Percentiles rank a stretch among this genome's conserved stretches.
Conservation (phyloP, 148 eudicot genomes). For the Polygonum maritimum region DNA sequence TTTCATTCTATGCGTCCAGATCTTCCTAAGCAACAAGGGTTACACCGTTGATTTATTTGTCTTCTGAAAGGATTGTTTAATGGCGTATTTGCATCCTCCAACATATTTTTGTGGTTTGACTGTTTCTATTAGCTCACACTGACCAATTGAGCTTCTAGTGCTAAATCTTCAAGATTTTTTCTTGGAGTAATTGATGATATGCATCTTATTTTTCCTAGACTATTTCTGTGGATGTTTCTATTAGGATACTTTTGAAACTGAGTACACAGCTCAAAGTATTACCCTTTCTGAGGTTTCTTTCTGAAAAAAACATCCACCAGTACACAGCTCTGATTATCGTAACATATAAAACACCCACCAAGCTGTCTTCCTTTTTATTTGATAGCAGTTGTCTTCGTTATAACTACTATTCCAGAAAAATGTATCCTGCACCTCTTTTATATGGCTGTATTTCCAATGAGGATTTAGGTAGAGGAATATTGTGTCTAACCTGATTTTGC, state of each 20-base stretch:
- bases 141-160: too few species aligned
- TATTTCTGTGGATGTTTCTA: too few species aligned
- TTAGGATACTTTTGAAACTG: too few species aligned
- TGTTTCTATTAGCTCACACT: background rate
- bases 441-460: background rate
- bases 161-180: background rate
- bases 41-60: background rate
- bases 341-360: background rate
- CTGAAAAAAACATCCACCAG: background rate
- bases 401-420: background rate
- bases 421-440: background rate
- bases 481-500: background rate
- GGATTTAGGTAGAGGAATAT: background rate
- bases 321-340: background rate
- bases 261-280: too few species aligned
- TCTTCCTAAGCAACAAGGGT: background rate
- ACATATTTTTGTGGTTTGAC: background rate
- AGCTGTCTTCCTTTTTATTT: background rate
- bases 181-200: background rate
- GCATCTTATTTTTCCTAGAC: too few species aligned
- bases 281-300: background rate
- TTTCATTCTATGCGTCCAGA: background rate
- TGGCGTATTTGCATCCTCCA: background rate
- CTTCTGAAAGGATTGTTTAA: background rate
- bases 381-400: background rate